Percentiles rank a stretch among this genome's conserved stretches.
Evolutionary conservation across 1,284 basidiomycete genomes (phyloP).

Genomic region (Tylopilus sp.): DNA sequence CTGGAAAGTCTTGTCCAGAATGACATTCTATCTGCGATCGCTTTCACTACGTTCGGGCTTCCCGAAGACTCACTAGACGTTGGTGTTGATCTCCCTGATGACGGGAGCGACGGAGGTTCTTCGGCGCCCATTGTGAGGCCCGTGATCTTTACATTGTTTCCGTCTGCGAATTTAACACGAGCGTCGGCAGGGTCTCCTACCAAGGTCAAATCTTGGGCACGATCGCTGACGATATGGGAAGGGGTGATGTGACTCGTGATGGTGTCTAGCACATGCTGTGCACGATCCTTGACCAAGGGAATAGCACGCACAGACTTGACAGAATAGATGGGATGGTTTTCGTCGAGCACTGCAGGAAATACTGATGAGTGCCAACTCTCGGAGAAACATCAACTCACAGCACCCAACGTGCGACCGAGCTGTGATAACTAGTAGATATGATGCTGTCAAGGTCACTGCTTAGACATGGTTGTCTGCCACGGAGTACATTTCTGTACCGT

Average conservation of each 20-base stretch:
- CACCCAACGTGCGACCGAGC: conserved; percentile 58
- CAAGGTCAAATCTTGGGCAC: conserved; percentile 25
- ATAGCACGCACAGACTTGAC: conserved; percentile 67
- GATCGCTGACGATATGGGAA: conserved; percentile 42
- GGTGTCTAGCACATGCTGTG: conserved; percentile 49
- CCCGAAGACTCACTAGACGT: conserved; percentile 50
- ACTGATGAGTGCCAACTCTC: conserved; percentile 3
- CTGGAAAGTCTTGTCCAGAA: conserved; percentile 66
- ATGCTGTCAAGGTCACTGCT: conserved; percentile 45
- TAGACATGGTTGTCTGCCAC: conserved; percentile 7
- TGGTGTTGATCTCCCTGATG: conserved; percentile 56
- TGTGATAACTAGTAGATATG: conserved; percentile 69
- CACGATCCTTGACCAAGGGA: conserved; percentile 62
- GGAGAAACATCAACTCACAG: conserved; percentile 46
- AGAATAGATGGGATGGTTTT: conserved; percentile 56
- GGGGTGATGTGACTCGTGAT: conserved; percentile 52
- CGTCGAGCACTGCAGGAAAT: conserved; percentile 55
- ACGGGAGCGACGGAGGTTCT: conserved; percentile 37
- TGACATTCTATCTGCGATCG: conserved; percentile 61
- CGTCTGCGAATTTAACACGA: conserved; percentile 50
- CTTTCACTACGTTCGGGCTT: conserved; percentile 56
- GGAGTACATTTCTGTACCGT: conserved; percentile 43
- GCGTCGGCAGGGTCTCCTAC: conserved; percentile 24
- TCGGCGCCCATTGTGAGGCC: conserved; percentile 32
- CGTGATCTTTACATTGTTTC: conserved; percentile 43